A percentile compares a stretch with the other conserved stretches of the same genome.
Evolutionary conservation across 1,139 yeast species (phyloP).

Genomic region (Suhomyces panamericanus): DNA sequence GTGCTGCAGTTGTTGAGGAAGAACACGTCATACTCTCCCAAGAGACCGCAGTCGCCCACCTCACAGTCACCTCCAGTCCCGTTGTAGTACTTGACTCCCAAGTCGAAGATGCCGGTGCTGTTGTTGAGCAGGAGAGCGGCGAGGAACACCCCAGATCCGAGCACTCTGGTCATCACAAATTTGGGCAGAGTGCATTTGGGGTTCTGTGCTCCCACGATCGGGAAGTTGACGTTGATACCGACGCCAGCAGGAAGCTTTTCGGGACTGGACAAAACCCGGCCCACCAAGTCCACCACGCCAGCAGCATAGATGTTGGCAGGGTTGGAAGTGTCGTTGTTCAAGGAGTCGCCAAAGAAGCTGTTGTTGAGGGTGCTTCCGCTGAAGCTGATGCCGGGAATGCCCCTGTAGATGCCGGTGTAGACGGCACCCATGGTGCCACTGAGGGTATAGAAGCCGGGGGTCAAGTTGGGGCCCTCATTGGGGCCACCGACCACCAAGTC

Average conservation of each 20-base stretch:
- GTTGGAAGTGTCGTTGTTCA: slow-evolving; percentile 28
- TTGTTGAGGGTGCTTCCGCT: slow-evolving; percentile 42
- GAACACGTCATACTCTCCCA: slow-evolving; percentile 30
- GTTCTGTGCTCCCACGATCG: slow-evolving; percentile 35
- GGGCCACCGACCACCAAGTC: slow-evolving; percentile 50
- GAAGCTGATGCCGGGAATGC: slow-evolving; percentile 42
- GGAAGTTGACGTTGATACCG: slow-evolving; percentile 50
- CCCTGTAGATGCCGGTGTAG: slow-evolving; percentile 43
- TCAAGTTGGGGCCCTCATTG: slow-evolving; percentile 46
- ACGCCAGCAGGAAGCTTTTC: slow-evolving; percentile 38
- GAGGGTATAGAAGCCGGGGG: slow-evolving; percentile 37
- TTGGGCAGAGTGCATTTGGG: slow-evolving; percentile 36
- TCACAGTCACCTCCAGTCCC: slow-evolving; percentile 25
- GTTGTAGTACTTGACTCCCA: slow-evolving; percentile 24
- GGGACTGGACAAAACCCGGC: slow-evolving; percentile 29
- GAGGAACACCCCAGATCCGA: slow-evolving; percentile 37
- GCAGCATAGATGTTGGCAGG: slow-evolving; percentile 42
- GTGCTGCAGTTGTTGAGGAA: slow-evolving; percentile 27
- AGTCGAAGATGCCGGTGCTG: slow-evolving; percentile 21
- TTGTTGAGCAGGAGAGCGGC: slow-evolving; percentile 30
- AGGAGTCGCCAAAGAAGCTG: slow-evolving; percentile 43
- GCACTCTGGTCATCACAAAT: slow-evolving; percentile 39
- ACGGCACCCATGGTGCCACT: slow-evolving; percentile 50
- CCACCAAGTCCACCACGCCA: slow-evolving; percentile 38
- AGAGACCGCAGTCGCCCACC: slow-evolving; percentile 35